Base-by-base conservation (phyloP, 2,329 filamentous ascomycete species). In the Curvularia sp. region DNA sequence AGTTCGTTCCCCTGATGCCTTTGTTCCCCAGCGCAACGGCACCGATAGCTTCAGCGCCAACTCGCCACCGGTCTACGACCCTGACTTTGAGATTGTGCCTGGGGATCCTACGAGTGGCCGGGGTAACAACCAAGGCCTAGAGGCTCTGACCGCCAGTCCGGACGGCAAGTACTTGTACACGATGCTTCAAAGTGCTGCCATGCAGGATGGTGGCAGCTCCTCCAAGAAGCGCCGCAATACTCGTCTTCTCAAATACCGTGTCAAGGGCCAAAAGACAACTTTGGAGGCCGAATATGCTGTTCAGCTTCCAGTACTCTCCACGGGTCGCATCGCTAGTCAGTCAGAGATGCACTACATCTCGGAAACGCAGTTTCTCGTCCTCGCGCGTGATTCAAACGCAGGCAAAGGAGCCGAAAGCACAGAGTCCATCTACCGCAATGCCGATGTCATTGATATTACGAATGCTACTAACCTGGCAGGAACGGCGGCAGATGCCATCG, bases 71-170 rank as follows among this genome's bases (percentile, higher is more conserved):
- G 78, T 84, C 49, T 90, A 89, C 69, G 73, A 86, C 52, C 79
- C 80, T 0, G 72, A 80, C 13, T 70, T 81, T 15, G 70, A 77
- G 9, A 81, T 85, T 2, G 75, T 73, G 2, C 89, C 89, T 0
- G 80, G 78, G 13, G 80, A 89, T 62, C 86, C 88, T 0, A 80
- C 82, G 1, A 83, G 83, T 0, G 89, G 89, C 12, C 84, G 89
- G 20, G 80, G 83, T 54, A 91, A 92, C 74, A 92, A 92, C 74
- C 88, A 91, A 71, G 89, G 89, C n/a, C 85, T 92, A 49, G 89
- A 92, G 75, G 89, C 86, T 0, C 75, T 92, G 49, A 88, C 87
- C 0, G 75, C 84, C n/a, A 86, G 84, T 3, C 79, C 83, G 0
- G 85, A 89, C 63, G 87, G 88, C 9, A 86, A 85, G 60, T 85